Percentiles rank a stretch among this genome's conserved stretches.
Evolutionary conservation across 257 asterid species (phyloP).

Genomic region (Anisodus tanguticus): DNA sequence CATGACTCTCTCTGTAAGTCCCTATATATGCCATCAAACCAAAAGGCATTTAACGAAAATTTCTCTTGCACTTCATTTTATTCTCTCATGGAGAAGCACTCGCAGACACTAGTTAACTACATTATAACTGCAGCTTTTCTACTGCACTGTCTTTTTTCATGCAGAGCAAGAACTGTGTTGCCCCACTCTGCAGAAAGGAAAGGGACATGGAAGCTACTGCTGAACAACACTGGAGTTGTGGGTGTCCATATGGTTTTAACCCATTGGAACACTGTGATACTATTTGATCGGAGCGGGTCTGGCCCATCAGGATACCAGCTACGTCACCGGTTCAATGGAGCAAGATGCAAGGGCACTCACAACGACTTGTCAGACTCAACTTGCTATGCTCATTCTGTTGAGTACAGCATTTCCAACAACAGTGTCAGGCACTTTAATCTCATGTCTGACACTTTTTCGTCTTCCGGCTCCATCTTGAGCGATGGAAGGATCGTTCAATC

Average conservation of each 20-base stretch:
- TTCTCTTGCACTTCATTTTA: neutral
- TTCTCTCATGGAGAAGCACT: conserved; percentile 40
- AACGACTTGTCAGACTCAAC: conserved; percentile 45
- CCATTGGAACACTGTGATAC: conserved; percentile 56
- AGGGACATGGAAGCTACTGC: conserved; percentile 59
- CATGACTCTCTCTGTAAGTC: neutral
- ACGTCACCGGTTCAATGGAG: conserved; percentile 43
- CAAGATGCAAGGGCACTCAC: conserved; percentile 36
- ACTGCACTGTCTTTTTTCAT: neutral
- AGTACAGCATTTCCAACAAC: conserved; percentile 51
- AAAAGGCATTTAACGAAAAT: neutral
- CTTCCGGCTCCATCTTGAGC: conserved; percentile 64
- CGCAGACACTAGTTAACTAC: neutral
- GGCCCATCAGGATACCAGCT: conserved; percentile 48
- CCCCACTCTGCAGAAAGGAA: conserved; percentile 10
- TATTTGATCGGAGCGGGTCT: conserved; percentile 53
- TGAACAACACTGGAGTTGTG: conserved; percentile 62
- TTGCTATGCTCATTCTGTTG: conserved; percentile 67
- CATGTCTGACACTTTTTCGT: conserved; percentile 53
- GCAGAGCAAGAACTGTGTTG: conserved; percentile 9
- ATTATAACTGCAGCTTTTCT: conserved; percentile 28
- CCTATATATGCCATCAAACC: conserved; percentile 15
- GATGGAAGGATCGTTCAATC: conserved; percentile 57
- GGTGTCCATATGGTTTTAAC: conserved; percentile 78
- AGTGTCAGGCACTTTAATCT: conserved; percentile 53